These are phyloP conservation scores for Scenedesmus sp. DNA, from an alignment of 163 green algal genomes.

Conservation along the genomic window DNA sequence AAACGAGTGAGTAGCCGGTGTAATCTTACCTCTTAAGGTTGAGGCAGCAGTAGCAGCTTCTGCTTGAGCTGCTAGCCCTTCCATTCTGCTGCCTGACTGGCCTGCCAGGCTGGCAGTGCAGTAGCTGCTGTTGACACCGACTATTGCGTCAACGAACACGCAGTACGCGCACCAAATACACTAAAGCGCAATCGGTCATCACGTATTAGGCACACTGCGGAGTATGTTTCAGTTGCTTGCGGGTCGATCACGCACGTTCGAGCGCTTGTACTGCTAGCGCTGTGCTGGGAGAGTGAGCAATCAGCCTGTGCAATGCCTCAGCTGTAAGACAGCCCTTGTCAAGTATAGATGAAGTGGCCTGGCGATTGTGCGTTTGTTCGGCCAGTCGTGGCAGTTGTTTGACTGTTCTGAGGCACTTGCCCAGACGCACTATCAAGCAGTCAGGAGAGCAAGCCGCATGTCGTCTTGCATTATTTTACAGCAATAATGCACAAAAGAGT, in stretches of 20 bases:
- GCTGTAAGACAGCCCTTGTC: background rate
- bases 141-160: background rate
- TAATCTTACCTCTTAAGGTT: background rate
- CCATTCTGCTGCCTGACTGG: background rate
- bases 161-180: background rate
- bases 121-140: background rate
- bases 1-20: background rate
- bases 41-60: background rate
- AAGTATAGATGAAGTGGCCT: background rate
- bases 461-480: too few relatives aligned
- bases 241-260: background rate
- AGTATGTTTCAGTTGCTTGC: background rate
- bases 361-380: background rate
- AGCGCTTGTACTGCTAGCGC: background rate
- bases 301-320: background rate
- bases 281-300: background rate
- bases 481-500: too few relatives aligned
- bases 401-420: background rate
- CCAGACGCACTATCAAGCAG: background rate
- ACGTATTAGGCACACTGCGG: background rate
- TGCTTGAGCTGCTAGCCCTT: background rate
- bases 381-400: conserved; percentile 5
- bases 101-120: background rate
- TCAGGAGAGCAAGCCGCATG: too few relatives aligned
- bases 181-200: background rate